A percentile compares a stretch with the other conserved stretches of the same genome.
phyloP scores from a whole-genome alignment of 805 yeast species.

The Maudiozyma bulderi region DNA sequence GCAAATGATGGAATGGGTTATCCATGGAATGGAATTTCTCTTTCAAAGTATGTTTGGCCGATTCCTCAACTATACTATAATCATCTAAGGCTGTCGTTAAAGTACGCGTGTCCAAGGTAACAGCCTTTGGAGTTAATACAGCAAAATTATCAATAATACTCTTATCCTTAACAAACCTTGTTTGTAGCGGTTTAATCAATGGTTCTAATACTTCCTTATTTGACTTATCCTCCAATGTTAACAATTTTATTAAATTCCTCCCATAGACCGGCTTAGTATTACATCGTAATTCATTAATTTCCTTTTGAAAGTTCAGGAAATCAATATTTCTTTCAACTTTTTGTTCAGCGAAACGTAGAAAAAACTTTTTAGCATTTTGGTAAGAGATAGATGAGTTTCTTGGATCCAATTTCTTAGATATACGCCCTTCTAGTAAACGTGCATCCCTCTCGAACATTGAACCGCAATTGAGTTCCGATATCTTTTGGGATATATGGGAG shows the following conservation, averaged over 20 bases:
- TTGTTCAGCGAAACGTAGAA: constrained; percentile 43
- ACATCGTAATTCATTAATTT: constrained; percentile 60
- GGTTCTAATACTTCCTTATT: constrained; percentile 17
- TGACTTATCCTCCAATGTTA: constrained; percentile 24
- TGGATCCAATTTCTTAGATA: constrained; percentile 5
- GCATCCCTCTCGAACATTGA: constrained; percentile 37
- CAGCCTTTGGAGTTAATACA: constrained; percentile 81
- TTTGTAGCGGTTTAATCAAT: constrained; percentile 34
- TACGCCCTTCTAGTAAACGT: constrained; percentile 30
- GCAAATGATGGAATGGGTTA: constrained; percentile 69
- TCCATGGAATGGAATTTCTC: constrained; percentile 13
- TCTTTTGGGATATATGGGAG: constrained; percentile 38
- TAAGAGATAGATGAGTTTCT: constrained; percentile 8
- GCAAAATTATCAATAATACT: constrained; percentile 64
- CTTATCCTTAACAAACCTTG: constrained; percentile 33
- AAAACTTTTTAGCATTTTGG: constrained; percentile 46
- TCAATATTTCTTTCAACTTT: constrained; percentile 46
- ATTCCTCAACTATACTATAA: constrained; percentile 17
- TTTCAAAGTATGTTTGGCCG: constrained; percentile 19
- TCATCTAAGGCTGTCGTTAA: constrained; percentile 20
- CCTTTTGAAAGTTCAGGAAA: constrained; percentile 44
- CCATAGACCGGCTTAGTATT: constrained; percentile 62
- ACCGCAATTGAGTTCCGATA: constrained; percentile 39
- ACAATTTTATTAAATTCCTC: constrained; percentile 38
- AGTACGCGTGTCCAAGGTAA: constrained; percentile 60